Evolutionary conservation across 106 monocot species (phyloP), one percentile per base, ranked within the genome.

Genomic region (Dendrobium nobile): DNA sequence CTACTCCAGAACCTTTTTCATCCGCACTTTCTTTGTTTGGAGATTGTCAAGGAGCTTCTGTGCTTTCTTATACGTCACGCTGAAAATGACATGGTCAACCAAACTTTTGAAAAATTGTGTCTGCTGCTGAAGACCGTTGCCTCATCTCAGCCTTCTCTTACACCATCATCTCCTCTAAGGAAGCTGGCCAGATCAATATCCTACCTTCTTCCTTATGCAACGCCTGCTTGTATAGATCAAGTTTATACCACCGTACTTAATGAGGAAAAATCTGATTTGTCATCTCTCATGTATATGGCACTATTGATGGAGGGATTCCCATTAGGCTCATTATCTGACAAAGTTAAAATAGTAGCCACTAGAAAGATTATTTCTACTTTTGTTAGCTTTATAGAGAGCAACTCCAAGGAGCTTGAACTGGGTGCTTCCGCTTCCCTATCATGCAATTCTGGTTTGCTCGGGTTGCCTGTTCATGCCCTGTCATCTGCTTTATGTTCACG

Each of bases 291-390:
- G 58, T 82, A 75, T 45, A 65, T 88, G 27, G 91, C 87, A 78
- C 74, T 99, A 79, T 81, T 99, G 45, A 87, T 91, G 87, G 99
- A 95, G 79, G 95, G 90, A 33, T 95, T 95, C 55, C 95, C 99
- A 75, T 78, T 99, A 54, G 79, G 80, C 61, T 90, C 83, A 45
- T 85, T 95, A 81, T 88, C 95, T 67, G 82, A 82, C 65, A 83
- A 85, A 58, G 64, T 86, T 24, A 93, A 85, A 85, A 84, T 44
- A 41, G 6, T 73, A 51, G 90, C 82, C 75, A 58, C 85, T 80
- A 82, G 58, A 19, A 89, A 85, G 67, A 81, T 91, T 55, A 42
- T 82, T 16, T 77, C 24, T 78, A 77, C 67, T 42, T 91, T 93
- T 84, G 54, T 86, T 84, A 75, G 41, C 59, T 93, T 90, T 79